Conservation (phyloP, 208 protist genomes). For the Leishmania arabica region DNA sequence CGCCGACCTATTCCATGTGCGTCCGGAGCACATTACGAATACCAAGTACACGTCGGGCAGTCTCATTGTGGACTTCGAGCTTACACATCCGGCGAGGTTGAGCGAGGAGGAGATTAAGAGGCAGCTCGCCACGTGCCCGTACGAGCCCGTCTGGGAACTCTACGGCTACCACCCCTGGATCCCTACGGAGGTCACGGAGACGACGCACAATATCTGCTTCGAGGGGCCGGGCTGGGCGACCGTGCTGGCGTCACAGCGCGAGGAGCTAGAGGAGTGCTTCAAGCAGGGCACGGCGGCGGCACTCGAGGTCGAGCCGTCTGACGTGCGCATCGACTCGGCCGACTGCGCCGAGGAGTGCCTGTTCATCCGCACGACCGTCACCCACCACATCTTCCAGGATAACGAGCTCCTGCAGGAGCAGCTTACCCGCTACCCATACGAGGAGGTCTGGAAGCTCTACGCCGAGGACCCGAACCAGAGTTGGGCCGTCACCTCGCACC, state of each 20-base stretch:
- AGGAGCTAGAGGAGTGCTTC: conserved; percentile 41
- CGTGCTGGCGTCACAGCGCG: conserved; percentile 37
- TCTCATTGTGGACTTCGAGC: conserved; percentile 50
- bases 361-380: conserved; percentile 22
- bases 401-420: conserved; percentile 36
- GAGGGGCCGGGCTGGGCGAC: conserved; percentile 54
- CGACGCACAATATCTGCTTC: conserved; percentile 44
- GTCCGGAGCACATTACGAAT: conserved; percentile 37
- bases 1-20: conserved; percentile 34
- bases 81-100: conserved; percentile 42
- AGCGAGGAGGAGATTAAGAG: conserved; percentile 37
- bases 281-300: conserved; percentile 39
- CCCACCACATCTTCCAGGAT: conserved; percentile 24
- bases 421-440: conserved; percentile 43
- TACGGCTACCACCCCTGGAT: conserved; percentile 47
- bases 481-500: conserved; percentile 41
- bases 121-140: conserved; percentile 40
- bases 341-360: conserved; percentile 29
- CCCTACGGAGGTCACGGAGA: conserved; percentile 26
- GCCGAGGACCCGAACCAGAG: conserved; percentile 27
- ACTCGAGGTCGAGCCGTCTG: conserved; percentile 32
- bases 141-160: conserved; percentile 55
- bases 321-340: conserved; percentile 27
- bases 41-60: conserved; percentile 29
- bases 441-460: conserved; percentile 48